phyloP scores from a whole-genome alignment of 768 basidiomycete genomes.

The Suillus brevipes region DNA sequence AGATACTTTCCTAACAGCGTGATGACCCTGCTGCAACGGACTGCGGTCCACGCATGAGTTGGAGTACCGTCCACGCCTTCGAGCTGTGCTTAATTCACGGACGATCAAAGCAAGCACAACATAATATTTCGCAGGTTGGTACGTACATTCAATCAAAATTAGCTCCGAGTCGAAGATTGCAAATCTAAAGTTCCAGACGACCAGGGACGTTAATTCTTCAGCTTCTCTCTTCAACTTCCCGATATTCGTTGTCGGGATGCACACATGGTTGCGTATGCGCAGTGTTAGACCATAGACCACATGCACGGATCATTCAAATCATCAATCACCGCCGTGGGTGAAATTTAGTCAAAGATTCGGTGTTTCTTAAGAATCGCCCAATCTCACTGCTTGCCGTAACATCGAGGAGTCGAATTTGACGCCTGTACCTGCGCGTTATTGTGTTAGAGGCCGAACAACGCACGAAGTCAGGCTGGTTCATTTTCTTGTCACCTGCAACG shows the following conservation, averaged over 20 bases:
- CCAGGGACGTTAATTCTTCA: constrained; percentile 1
- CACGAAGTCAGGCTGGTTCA: background rate
- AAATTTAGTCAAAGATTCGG: background rate
- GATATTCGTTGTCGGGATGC: background rate
- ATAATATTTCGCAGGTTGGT: background rate
- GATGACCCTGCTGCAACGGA: background rate
- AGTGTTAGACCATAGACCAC: background rate
- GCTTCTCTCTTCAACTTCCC: background rate
- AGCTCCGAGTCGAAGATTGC: background rate
- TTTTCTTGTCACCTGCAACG: background rate
- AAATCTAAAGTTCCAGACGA: constrained; percentile 2
- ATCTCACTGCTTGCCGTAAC: background rate
- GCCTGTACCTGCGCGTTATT: background rate
- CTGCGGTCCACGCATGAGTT: background rate
- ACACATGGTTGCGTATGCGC: background rate
- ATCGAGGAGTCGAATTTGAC: background rate
- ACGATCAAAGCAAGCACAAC: background rate
- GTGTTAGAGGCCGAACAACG: background rate
- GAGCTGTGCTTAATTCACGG: too few species aligned
- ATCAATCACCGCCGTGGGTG: background rate
- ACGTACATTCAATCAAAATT: background rate
- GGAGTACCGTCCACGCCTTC: background rate
- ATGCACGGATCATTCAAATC: background rate
- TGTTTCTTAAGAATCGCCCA: too few species aligned
- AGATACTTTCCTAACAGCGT: background rate